Base-by-base conservation (phyloP, 2,329 filamentous ascomycete species). In the Conoideocrella luteorostrata region DNA sequence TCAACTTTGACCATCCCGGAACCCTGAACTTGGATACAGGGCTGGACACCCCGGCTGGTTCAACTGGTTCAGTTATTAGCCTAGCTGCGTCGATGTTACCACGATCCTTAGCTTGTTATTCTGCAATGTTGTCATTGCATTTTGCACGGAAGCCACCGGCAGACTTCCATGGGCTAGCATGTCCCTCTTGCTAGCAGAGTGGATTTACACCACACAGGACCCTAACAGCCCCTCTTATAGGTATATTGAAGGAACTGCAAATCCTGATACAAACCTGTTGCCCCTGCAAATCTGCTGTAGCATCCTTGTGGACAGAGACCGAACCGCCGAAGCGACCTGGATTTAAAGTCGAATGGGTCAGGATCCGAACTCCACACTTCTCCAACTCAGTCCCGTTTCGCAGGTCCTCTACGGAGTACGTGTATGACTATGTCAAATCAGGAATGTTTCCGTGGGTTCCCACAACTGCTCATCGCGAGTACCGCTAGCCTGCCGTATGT, bases 331-430 rank as follows among this genome's bases (percentile, higher is more conserved):
- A 32, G 36, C 40, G 21, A 35, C 7, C 28, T 28, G 20, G 17
- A 36, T 17, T 44, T 28, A 28, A 30, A 34, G 29, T 21, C 34
- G 21, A n/a, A 32, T 39, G 42, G 35, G 42, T 28, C 42, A 38
- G 42, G 42, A 44, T 24, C 33, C 35, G 22, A 39, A 44, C 42
- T 44, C 42, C 42, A 38, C 42, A 30, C 36, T 23, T 26, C 36
- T 39, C 36, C 42, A 44, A n/a, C 11, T 39, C 34, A 34, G 20
- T 39, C 42, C 35, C 36, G 35, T 26, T 26, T 39, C 15, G 35
- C 4, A 36, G 24, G n/a, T 28, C 26, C 15, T 32, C 23, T 20
- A 44, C 37, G 28, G n/a, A n/a, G n/a, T n/a, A n/a, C n/a, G n/a
- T n/a, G 35, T 44, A 30, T 28, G 11, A 33, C 39, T 7, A 33